phyloP scores from a whole-genome alignment of 805 yeast genomes.

The Tetrapisispora nanseiensis region DNA sequence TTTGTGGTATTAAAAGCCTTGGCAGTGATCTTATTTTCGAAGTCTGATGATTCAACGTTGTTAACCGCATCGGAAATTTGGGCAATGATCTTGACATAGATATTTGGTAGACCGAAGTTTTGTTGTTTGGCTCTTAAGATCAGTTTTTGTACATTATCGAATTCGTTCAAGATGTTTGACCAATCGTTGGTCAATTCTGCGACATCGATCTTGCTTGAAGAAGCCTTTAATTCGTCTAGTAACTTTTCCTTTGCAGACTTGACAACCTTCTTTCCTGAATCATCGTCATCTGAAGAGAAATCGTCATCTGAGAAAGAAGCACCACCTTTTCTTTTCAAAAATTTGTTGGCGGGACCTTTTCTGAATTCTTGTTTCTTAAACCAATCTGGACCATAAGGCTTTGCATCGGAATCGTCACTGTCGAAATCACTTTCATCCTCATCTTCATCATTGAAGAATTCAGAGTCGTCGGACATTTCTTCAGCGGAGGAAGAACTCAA shows the following conservation, averaged over 20 bases:
- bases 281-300: constrained; percentile 33
- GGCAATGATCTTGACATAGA: constrained; percentile 58
- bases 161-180: constrained; percentile 62
- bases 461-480: constrained; percentile 30
- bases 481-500: constrained; percentile 16
- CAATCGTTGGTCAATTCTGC: constrained; percentile 68
- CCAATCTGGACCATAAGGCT: constrained; percentile 37
- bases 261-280: constrained; percentile 73
- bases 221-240: constrained; percentile 70
- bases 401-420: constrained; percentile 35
- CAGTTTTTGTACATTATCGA: constrained; percentile 65
- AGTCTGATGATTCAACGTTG: constrained; percentile 44
- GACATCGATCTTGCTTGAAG: constrained; percentile 57
- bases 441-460: constrained; percentile 29
- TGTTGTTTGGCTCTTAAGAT: constrained; percentile 67
- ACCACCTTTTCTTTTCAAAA: constrained; percentile 22
- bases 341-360: constrained; percentile 29
- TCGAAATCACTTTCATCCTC: constrained; percentile 34
- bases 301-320: constrained; percentile 32
- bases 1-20: constrained; percentile 78
- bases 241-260: constrained; percentile 90
- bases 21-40: constrained; percentile 75
- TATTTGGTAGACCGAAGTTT: constrained; percentile 57
- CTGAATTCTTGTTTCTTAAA: constrained; percentile 34
- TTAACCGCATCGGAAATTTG: constrained; percentile 64